These are phyloP conservation scores for Sporothrix pallida DNA, from an alignment of 2,329 filamentous ascomycete genomes.

Conservation along the genomic window DNA sequence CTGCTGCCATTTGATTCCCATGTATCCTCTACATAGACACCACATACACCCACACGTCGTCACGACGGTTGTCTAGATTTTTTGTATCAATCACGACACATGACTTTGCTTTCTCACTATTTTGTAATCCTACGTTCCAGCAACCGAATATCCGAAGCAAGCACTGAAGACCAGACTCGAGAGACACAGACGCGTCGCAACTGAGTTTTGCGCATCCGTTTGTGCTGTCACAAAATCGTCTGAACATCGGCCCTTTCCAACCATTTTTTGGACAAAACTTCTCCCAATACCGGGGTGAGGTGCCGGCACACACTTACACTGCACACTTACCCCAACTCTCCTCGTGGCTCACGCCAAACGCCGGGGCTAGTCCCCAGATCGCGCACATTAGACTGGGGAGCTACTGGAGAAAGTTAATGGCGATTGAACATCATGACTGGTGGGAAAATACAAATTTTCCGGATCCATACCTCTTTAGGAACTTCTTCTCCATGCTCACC, in stretches of 20 bases:
- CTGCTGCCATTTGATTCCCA: neutral
- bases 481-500: slow-evolving; percentile 15
- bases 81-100: neutral
- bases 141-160: no score
- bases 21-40: slow-evolving; percentile 4
- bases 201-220: neutral
- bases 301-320: neutral
- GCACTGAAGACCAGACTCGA: neutral
- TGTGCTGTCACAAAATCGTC: neutral
- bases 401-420: neutral
- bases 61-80: slow-evolving; percentile 9
- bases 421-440: slow-evolving; percentile 21
- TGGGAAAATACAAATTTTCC: slow-evolving; percentile 29
- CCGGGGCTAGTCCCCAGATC: slow-evolving; percentile 28
- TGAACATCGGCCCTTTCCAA: slow-evolving; percentile 12
- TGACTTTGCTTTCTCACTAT: neutral
- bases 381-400: slow-evolving; percentile 3
- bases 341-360: slow-evolving; percentile 8
- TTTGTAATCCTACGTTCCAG: neutral
- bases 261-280: neutral
- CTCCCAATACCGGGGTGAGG: neutral
- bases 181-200: neutral
- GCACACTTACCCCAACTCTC: slow-evolving; percentile 17
- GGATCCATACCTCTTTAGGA: slow-evolving; percentile 22
- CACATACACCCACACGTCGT: neutral